Conservation (phyloP, 176 grass and related monocot species). For the Eragrostis nindensis region DNA sequence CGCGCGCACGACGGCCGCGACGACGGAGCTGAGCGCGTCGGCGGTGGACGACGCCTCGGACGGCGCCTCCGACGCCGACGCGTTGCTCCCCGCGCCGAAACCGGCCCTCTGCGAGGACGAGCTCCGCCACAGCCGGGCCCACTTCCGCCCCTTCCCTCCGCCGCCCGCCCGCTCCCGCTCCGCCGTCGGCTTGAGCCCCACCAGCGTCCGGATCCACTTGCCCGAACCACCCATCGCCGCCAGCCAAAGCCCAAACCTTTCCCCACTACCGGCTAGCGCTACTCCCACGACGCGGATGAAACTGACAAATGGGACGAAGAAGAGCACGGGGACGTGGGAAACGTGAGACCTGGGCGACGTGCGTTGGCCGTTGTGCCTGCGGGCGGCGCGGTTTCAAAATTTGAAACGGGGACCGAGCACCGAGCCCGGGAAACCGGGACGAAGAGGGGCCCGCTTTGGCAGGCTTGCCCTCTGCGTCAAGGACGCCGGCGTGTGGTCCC, state of each 20-base stretch:
- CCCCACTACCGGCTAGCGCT: not conserved
- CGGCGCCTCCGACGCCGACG: slow-evolving; percentile 59
- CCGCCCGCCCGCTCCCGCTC: slow-evolving; percentile 38
- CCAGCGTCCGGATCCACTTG: slow-evolving; percentile 83
- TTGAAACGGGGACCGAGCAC: slow-evolving; percentile 37
- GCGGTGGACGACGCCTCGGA: slow-evolving; percentile 56
- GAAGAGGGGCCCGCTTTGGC: not conserved
- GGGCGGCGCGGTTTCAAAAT: slow-evolving; percentile 36
- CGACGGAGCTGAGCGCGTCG: slow-evolving; percentile 59
- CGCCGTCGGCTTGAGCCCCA: slow-evolving; percentile 53
- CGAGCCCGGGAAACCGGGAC: not conserved
- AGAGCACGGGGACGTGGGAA: slow-evolving; percentile 10
- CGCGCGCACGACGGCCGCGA: slow-evolving; percentile 66
- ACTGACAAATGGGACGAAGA: not conserved
- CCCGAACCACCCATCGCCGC: slow-evolving; percentile 65
- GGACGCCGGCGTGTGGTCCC: slow-evolving; percentile 27
- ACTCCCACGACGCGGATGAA: slow-evolving; percentile 2
- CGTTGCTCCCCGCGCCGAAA: slow-evolving; percentile 17
- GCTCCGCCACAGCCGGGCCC: slow-evolving; percentile 73
- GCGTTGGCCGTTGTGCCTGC: slow-evolving; percentile 37
- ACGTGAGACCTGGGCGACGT: slow-evolving; percentile 36
- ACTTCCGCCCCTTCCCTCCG: slow-evolving; percentile 58
- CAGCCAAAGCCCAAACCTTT: not conserved
- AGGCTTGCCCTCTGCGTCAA: not conserved
- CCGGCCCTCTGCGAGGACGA: slow-evolving; percentile 49